Evolutionary conservation across 2,329 filamentous ascomycete species (phyloP), one percentile per base, ranked within the genome.

Genomic region (Penicillium sp.): DNA sequence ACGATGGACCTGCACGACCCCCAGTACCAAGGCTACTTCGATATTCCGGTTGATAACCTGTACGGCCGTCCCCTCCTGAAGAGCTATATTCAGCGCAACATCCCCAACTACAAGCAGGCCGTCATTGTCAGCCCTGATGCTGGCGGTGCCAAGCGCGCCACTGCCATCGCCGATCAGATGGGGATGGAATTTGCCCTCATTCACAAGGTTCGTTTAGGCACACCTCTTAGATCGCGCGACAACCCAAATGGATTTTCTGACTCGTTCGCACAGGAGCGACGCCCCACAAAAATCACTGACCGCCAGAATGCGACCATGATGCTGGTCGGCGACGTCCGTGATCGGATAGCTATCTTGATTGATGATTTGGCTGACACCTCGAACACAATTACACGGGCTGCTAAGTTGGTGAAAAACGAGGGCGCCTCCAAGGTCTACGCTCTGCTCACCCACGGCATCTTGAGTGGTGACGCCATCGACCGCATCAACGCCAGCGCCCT

Each of bases 1-100:
- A 96, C 93, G 29, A 95, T 99, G 89, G 94, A 99, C 69, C 82
- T 99, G 47, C 90, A 94, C 70, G 93, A 96, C 72, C 89, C 90
- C 39, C 91, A 99, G 74, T 97, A 97, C 69, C 94, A 99, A 74
- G 94, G 94, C 49, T 99, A 96, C 80, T 97, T 99, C 69, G 93
- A 99, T 69, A 96, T 97, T 53, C 94, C 94, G 2, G 94, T 99
- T 51, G 94, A 99, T 76, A 99, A 99, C 71, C 81, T 99, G 16
- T 97, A 97, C 75, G 93, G 76, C 13, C 70, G 76, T 47, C 76
- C 76, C 33, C 65, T 78, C 31, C 62, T 86, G 52, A 82, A 83
- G 68, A 83, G 81, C 64, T 86, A 86, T 70, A 85, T 87, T 63
- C 86, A 91, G 69, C 85, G 88, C 67, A 85, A 90, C 65, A 94